phyloP scores from a whole-genome alignment of 768 basidiomycete genomes.

The Russula sp. region DNA sequence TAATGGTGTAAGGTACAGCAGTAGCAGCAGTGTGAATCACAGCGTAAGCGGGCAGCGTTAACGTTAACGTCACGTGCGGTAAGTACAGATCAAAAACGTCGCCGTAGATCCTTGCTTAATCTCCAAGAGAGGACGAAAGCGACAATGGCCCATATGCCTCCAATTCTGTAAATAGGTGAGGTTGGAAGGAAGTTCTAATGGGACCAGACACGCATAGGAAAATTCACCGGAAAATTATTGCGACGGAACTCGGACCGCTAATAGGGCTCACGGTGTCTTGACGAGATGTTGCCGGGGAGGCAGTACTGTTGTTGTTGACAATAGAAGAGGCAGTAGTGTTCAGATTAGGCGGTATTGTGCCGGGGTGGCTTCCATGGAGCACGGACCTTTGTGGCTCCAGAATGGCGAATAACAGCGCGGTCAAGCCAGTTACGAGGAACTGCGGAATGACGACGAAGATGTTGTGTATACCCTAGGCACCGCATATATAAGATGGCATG shows the following conservation, averaged over 20 bases:
- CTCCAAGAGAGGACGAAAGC: slow-evolving; percentile 33
- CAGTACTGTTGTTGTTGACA: neutral
- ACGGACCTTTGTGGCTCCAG: slow-evolving; percentile 62
- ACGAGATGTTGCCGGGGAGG: slow-evolving; percentile 1
- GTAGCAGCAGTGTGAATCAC: neutral
- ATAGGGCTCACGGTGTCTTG: slow-evolving; percentile 27
- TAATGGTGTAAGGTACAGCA: neutral
- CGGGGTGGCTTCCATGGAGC: slow-evolving; percentile 27
- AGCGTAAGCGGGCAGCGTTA: neutral
- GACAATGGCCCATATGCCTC: slow-evolving; percentile 32
- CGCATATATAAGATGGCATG: neutral
- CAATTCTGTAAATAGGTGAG: slow-evolving; percentile 24
- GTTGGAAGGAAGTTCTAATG: neutral
- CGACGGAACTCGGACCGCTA: slow-evolving; percentile 40
- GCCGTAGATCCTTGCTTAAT: slow-evolving; percentile 31
- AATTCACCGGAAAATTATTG: slow-evolving; percentile 42
- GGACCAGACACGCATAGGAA: neutral
- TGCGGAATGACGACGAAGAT: slow-evolving; percentile 93
- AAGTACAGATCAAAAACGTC: slow-evolving; percentile 12
- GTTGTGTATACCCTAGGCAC: slow-evolving; percentile 84
- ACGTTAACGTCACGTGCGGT: neutral
- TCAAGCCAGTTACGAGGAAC: slow-evolving; percentile 84
- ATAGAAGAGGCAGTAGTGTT: neutral
- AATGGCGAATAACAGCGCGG: slow-evolving; percentile 82
- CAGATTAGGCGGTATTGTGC: slow-evolving; percentile 16